Percentiles rank a stretch among this genome's conserved stretches.
These are phyloP conservation scores for Nyctanthes arbortristis DNA, from an alignment of 257 asterid genomes.

Conservation along the genomic window DNA sequence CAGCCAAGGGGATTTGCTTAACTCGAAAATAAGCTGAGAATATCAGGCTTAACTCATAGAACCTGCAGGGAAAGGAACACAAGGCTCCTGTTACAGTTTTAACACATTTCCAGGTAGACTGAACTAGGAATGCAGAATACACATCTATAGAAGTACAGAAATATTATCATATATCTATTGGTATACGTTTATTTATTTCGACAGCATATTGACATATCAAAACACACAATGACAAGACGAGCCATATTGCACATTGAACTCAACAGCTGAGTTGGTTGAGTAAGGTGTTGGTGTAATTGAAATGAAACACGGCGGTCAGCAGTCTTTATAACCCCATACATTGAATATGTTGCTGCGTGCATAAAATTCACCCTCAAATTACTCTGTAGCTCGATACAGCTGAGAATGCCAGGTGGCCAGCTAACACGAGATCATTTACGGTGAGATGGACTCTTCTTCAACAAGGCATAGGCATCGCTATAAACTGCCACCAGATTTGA, in stretches of 20 bases:
- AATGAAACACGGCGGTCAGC: conserved; percentile 24
- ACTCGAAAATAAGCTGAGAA: neutral
- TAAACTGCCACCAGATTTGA: conserved; percentile 83
- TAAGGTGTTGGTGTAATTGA: conserved; percentile 17
- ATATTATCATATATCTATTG: neutral
- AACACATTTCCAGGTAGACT: neutral
- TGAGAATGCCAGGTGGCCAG: conserved; percentile 15
- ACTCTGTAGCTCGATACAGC: conserved; percentile 17
- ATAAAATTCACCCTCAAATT: conserved; percentile 5
- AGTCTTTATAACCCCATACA: conserved; percentile 5
- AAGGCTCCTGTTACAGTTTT: neutral
- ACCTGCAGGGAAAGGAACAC: neutral
- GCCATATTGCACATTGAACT: conserved; percentile 23
- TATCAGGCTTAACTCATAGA: neutral
- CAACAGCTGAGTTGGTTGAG: conserved; percentile 49
- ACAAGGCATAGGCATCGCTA: conserved; percentile 85
- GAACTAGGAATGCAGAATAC: conserved; percentile 8
- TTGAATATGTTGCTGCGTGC: conserved; percentile 14
- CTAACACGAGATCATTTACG: conserved; percentile 38
- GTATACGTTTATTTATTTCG: conserved; percentile 21
- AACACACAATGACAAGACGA: conserved; percentile 1
- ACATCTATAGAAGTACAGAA: neutral
- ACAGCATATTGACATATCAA: conserved; percentile 1
- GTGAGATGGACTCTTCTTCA: conserved; percentile 63
- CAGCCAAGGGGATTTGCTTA: no score